Evolutionary conservation across 2,329 filamentous ascomycete species (phyloP), one percentile per base, ranked within the genome.

Genomic region (Orbilia oligospora): DNA sequence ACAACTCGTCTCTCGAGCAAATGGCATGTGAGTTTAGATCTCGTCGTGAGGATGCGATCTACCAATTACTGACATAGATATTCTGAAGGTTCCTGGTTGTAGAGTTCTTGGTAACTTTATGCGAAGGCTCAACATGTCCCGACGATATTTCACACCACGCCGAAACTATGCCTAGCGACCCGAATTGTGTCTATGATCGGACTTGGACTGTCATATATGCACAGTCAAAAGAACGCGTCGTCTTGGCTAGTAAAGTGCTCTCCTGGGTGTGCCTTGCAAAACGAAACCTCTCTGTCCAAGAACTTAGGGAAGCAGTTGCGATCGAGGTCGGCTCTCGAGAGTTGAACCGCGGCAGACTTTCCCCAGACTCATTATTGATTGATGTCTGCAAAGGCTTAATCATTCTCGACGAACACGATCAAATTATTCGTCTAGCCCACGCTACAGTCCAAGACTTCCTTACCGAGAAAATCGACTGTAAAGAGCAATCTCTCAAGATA

Each of bases 361-460:
- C 46, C 5, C 46, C 46, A 14, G 46, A 49, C 10, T 49, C 46
- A 22, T 12, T 49, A 22, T 49, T 49, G 5, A 49, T 49, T 9
- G 46, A 49, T 49, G 46, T 49, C 18, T 49, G 46, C 46, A 49
- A 49, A 49, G 46, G 46, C 20, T 49, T 49, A 22, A 49, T 49
- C 20, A 49, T 49, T 22, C n/a, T 49, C n/a, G 46, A 49, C 46
- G 46, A 49, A 49, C 46, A 5, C 12, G 46, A 49, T 10, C 46
- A 49, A 22, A 49, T 49, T 1, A 49, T 49, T 4, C 46, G 46
- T 18, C 9, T 49, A 6, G 46, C 46, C 8, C 46, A 49, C 46
- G 46, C 46, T 22, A 49, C 46, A 22, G 46, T 49, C 18, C 46
- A 49, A 12, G 46, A 49, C 46, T 49, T 49, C n/a, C 46, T 49